Base-by-base conservation (phyloP, 1,284 basidiomycete species). In the Trametes hirsuta region DNA sequence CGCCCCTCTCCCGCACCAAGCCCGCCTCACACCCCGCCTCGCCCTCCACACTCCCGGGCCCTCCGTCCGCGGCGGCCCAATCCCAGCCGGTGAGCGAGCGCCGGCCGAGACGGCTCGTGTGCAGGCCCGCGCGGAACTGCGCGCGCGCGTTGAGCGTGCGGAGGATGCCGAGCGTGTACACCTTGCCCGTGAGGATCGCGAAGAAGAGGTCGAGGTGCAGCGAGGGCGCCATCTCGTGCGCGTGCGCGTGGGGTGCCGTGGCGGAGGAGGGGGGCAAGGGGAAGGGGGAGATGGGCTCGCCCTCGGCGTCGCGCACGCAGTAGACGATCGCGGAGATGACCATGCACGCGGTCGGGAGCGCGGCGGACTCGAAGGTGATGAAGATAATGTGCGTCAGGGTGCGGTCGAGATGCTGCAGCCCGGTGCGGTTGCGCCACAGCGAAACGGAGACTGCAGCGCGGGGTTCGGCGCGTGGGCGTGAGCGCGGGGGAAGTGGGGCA, bases 311-410 rank as follows among this genome's bases (percentile, higher is more conserved):
- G 49, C 69, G 68, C 11, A 72, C 72, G 62, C 79, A 75, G 62
- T 78, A 81, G 14, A 83, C 63, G 25, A 70, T 68, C 4, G 77
- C 75, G 9, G 80, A 77, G 44, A 77, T 62, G 41, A 81, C 60
- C 75, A 80, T 81, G 62, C 75, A 79, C 4, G 77, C 60, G 4
- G 76, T 76, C 2, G 83, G 82, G 36, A 81, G 69, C 14, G 76
- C 71, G 11, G 83, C 79, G 3, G 81, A 79, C 64, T 82, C 81
- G 72, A 81, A 80, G 22, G 81, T 79, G 52, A 83, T 75, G 22
- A 72, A 59, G 60, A 82, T 80, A 55, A 84, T 75, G 36, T 75
- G 71, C 30, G 72, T 62, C 8, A 84, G 68, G 11, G 77, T 76
- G 59, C 74, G 72, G 68, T 84, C 81, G 22, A 78, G 72, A 51